Base-by-base conservation (phyloP, 306 rosid genomes). In the Aeschynomene evenia region DNA sequence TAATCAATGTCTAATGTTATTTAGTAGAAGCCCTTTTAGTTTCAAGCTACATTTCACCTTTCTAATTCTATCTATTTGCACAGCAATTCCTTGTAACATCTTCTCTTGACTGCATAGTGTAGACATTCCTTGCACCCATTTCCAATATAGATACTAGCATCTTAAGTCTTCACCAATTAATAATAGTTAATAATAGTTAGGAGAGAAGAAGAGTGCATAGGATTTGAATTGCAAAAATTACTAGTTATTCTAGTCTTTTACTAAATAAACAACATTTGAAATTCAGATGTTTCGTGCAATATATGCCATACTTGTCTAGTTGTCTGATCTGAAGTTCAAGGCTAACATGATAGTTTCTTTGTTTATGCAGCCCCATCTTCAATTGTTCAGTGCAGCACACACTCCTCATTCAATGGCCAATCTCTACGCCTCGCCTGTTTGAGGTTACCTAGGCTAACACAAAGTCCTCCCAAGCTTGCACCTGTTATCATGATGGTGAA, bases 331-430 rank as follows among this genome's bases (percentile, higher is more conserved):
- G 55, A 26, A 53, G 6, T 65, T 48, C n/a, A n/a, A 50, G 56
- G 19, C 46, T 52, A 69, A 73, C 33, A 23, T 63, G 14, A 74
- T 15, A 63, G 29, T 9, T 67, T 37, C 61, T 67, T 36, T 40
- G 26, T 56, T 54, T 51, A 64, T 84, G 90, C 85, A 68, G 75
- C 73, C 31, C 65, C 77, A 42, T 78, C 85, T 63, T 42, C 76
- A 57, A 73, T 71, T 58, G 51, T 84, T 58, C 82, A 74, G 78
- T 71, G 75, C 68, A 84, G 88, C 70, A 49, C 79, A 49, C 63
- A 57, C 68, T 87, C 96, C 70, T 63, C 95, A 54, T 89, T 94
- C 86, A 79, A 55, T 77, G 96, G 96, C 2, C 87, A 76, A 46
- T 59, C 75, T 68, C 79, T 94, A 69, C 70, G 18, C 33, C 21